A percentile compares a stretch with the other conserved stretches of the same genome.
These are phyloP conservation scores for Hemisphaericaspora subhashii DNA, from an alignment of 1,139 yeast species.

Conservation along the genomic window DNA sequence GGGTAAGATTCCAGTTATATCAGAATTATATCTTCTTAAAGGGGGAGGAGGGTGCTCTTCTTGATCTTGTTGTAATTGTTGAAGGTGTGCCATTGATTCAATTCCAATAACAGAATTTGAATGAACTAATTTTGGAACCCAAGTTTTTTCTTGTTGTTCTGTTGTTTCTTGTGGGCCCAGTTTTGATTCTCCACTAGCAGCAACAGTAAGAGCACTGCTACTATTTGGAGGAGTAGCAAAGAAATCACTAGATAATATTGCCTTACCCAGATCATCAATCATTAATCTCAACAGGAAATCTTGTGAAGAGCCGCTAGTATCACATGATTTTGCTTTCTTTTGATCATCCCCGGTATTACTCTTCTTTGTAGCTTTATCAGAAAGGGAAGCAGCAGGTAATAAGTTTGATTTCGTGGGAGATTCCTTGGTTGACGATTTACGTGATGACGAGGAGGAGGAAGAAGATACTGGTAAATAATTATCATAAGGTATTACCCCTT, in stretches of 20 bases:
- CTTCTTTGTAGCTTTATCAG: neutral
- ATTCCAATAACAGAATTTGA: slow-evolving; percentile 34
- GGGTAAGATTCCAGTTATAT: slow-evolving; percentile 21
- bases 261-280: slow-evolving; percentile 49
- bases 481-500: no score
- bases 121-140: slow-evolving; percentile 19
- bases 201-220: neutral
- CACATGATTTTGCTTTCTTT: neutral
- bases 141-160: slow-evolving; percentile 1
- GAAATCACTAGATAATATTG: slow-evolving; percentile 33
- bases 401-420: slow-evolving; percentile 20
- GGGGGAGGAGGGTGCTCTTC: slow-evolving; percentile 12
- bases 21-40: slow-evolving; percentile 35
- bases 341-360: neutral
- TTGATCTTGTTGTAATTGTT: neutral
- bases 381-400: slow-evolving; percentile 32
- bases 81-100: slow-evolving; percentile 15
- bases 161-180: slow-evolving; percentile 6
- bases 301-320: slow-evolving; percentile 5
- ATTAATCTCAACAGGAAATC: slow-evolving; percentile 38
- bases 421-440: neutral
- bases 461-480: neutral
- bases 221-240: slow-evolving; percentile 6
- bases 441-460: neutral
- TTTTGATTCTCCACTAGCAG: slow-evolving; percentile 1